Conservation (phyloP, 352 stramenopile species). For the Pythium biforme region DNA sequence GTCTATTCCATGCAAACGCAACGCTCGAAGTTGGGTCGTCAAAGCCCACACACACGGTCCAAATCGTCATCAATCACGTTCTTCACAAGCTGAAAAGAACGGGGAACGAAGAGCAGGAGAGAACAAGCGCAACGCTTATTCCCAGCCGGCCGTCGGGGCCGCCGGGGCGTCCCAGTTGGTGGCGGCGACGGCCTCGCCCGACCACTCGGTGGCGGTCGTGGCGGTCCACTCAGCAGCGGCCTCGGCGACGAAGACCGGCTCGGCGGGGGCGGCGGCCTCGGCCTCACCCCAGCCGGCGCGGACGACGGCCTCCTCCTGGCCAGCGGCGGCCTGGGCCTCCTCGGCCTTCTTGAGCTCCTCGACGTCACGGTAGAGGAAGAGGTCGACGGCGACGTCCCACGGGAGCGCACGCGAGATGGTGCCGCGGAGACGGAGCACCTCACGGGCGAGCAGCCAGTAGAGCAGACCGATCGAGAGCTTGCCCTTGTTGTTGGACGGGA, state of each 20-base stretch:
- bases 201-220: slow-evolving; percentile 65
- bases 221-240: slow-evolving; percentile 65
- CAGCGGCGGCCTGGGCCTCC: slow-evolving; percentile 93
- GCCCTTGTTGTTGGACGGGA: slow-evolving; percentile 99
- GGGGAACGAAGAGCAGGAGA: slow-evolving; percentile 26
- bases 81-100: slow-evolving; percentile 14
- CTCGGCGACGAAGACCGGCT: slow-evolving; percentile 58
- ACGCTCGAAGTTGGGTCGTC: slow-evolving; percentile 17
- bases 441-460: slow-evolving; percentile 99
- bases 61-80: slow-evolving; percentile 25
- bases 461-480: slow-evolving; percentile 99
- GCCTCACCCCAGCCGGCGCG: slow-evolving; percentile 75
- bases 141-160: slow-evolving; percentile 62
- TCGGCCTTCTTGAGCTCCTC: slow-evolving; percentile 99
- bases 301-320: slow-evolving; percentile 61
- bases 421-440: slow-evolving; percentile 97
- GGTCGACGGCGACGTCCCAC: slow-evolving; percentile 99
- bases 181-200: slow-evolving; percentile 54
- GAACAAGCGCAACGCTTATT: slow-evolving; percentile 50
- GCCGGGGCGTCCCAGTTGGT: slow-evolving; percentile 58
- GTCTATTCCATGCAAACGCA: slow-evolving; percentile 90
- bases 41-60: slow-evolving; percentile 3
- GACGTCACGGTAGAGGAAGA: slow-evolving; percentile 99
- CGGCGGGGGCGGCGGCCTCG: slow-evolving; percentile 38
- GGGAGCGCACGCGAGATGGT: slow-evolving; percentile 92